Base-by-base conservation (phyloP, 345 rosid genomes). In the Moricandia moricandioides region DNA sequence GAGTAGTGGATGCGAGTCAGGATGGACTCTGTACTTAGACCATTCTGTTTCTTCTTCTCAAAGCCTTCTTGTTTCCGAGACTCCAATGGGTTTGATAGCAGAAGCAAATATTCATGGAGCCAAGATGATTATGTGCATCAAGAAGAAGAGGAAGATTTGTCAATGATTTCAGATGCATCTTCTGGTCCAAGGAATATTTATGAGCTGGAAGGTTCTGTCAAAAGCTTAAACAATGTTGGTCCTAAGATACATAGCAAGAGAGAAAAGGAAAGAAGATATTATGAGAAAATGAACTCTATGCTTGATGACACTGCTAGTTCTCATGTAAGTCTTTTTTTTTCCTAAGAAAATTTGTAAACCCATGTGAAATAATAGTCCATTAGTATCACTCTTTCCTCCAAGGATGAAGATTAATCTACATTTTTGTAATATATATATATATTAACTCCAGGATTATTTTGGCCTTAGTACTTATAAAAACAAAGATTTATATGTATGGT, bases 111-210 rank as follows among this genome's bases (percentile, higher is more conserved):
- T 69, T 56, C 59, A 37, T 65, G 78, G 62, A 39, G 49, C 65
- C 65, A 56, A 68, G 51, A 57, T 57, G 51, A 57, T 57, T 62
- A 55, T 62, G 14, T 61, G 26, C 54, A 81, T 30, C 74, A 58
- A 33, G 75, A 66, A 0, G 95, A 86, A 17, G 66, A 62, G 54
- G 97, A 91, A 6, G 97, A 87, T 62, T 82, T 88, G 78, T 94
- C 98, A 1, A 91, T 94, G 98, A 85, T 91, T 33, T 94, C 98
- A 13, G 98, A 94, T 82, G 98, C 98, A 62, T 94, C 98, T 71
- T 94, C 98, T n/a, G 98, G 97, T 16, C 96, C 98, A 65, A 93
- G 93, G 24, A 88, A 84, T 77, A 62, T 89, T 27, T 66, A 43
- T 21, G 87, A 88, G 24, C 24, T 21, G 63, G 89, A 87, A 63